Percentiles rank a stretch among this genome's conserved stretches.
phyloP scores from a whole-genome alignment of 2,329 filamentous ascomycete genomes.

The Pseudogymnoascus sp. region DNA sequence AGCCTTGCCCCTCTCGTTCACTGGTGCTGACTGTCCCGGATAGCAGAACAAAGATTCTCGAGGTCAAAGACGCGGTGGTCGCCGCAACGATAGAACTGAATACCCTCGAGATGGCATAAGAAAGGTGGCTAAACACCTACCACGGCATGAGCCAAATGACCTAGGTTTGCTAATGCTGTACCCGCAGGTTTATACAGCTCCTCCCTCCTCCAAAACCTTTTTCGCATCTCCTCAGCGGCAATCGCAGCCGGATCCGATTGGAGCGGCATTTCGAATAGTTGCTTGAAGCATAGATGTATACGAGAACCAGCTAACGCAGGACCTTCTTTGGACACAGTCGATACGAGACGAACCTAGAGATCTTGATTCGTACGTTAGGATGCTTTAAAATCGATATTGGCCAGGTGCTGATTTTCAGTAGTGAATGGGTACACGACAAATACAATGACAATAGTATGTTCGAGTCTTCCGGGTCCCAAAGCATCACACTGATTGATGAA shows the following conservation, averaged over 20 bases:
- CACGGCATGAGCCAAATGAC: conserved; percentile 12
- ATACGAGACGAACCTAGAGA: conserved; percentile 56
- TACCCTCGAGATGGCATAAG: conserved; percentile 77
- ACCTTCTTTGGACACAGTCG: conserved; percentile 43
- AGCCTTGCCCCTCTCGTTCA: neutral
- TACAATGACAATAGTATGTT: conserved; percentile 63
- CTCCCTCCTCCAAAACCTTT: conserved; percentile 26
- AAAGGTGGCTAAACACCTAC: conserved; percentile 55
- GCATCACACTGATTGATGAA: neutral
- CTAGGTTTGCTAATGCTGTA: neutral
- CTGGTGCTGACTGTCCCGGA: neutral
- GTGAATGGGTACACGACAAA: conserved; percentile 92
- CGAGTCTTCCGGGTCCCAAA: neutral
- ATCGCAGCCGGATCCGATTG: conserved; percentile 17
- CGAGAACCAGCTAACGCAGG: conserved; percentile 38
- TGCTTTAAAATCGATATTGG: conserved; percentile 15
- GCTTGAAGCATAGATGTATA: neutral
- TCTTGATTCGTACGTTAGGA: conserved; percentile 55
- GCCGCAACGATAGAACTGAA: conserved; percentile 31
- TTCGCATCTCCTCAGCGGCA: conserved; percentile 10
- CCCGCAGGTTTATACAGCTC: conserved; percentile 29
- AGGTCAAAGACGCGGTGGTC: conserved; percentile 24
- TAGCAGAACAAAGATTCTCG: conserved; percentile 20
- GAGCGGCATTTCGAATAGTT: conserved; percentile 16
- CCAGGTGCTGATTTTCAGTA: conserved; percentile 27